Evolutionary conservation across 2,329 filamentous ascomycete genomes (phyloP).

Genomic region (Cladobotryum protrusum): DNA sequence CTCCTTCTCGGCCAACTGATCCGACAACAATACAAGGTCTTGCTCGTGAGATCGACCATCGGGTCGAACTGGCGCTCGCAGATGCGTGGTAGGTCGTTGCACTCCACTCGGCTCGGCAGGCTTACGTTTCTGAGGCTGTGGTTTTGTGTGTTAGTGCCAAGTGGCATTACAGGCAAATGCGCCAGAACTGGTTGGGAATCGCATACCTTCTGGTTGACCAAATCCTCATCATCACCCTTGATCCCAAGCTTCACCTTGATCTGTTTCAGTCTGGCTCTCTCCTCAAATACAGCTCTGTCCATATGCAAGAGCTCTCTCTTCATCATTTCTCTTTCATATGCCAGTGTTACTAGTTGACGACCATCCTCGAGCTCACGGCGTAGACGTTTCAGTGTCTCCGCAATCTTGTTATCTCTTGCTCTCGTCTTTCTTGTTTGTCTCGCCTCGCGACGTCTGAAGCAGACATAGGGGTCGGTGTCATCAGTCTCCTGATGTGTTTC

Average conservation of each 20-base stretch:
- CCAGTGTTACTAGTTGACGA: conserved; percentile 69
- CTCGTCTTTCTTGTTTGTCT: conserved; percentile 92
- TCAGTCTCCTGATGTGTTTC: conserved; percentile 92
- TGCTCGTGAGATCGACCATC: conserved; percentile 68
- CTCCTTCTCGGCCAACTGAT: conserved; percentile 74
- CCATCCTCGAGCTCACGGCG: conserved; percentile 87
- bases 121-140: conserved; percentile 66
- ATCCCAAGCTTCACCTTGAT: conserved; percentile 84
- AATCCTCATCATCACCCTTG: conserved; percentile 87
- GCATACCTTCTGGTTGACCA: conserved; percentile 84
- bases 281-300: conserved; percentile 75
- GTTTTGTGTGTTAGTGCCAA: conserved; percentile 32
- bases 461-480: conserved; percentile 95
- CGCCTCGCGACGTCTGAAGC: conserved; percentile 91
- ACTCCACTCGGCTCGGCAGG: conserved; percentile 51
- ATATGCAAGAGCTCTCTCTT: conserved; percentile 70
- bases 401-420: conserved; percentile 86
- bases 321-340: conserved; percentile 71
- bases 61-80: conserved; percentile 63
- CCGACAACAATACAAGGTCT: conserved; percentile 70
- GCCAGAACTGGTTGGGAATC: background rate
- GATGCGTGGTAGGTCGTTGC: conserved; percentile 56
- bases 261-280: conserved; percentile 75
- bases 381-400: conserved; percentile 88
- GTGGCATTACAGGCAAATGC: conserved; percentile 1